Percentiles rank a stretch among this genome's conserved stretches.
Evolutionary conservation across 106 monocot genomes (phyloP).

Genomic region (Narthecium ossifragum): DNA sequence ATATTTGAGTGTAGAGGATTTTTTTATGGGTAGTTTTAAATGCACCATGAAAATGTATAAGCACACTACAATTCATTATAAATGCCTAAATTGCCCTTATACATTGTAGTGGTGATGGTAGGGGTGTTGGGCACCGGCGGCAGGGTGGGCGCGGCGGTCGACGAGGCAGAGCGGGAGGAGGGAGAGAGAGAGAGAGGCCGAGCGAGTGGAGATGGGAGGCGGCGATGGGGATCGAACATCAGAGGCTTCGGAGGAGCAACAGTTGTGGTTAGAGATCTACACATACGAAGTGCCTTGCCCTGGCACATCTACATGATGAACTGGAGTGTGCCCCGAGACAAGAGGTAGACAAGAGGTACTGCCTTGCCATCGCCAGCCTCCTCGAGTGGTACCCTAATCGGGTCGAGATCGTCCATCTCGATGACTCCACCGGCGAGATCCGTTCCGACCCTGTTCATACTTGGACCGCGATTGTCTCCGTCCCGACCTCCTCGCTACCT

Average conservation of each 20-base stretch:
- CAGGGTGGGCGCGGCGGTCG: too few relatives aligned
- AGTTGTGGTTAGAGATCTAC: slow-evolving; percentile 99
- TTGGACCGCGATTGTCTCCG: slow-evolving; percentile 75
- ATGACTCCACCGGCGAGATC: slow-evolving; percentile 95
- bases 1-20: too few relatives aligned
- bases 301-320: slow-evolving; percentile 99
- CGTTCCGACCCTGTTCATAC: slow-evolving; percentile 91
- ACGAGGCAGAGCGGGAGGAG: too few relatives aligned
- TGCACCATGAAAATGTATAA: too few relatives aligned
- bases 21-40: too few relatives aligned
- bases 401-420: slow-evolving; percentile 96
- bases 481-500: slow-evolving; percentile 93
- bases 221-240: slow-evolving; percentile 24
- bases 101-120: too few relatives aligned
- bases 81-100: too few relatives aligned
- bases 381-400: slow-evolving; percentile 79
- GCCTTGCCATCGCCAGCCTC: slow-evolving; percentile 82
- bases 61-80: too few relatives aligned
- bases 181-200: not conserved
- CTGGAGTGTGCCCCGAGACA: slow-evolving; percentile 97
- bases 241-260: slow-evolving; percentile 59
- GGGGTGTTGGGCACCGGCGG: too few relatives aligned
- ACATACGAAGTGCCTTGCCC: slow-evolving; percentile 93
- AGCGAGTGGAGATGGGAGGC: not conserved
- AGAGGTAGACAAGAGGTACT: too few relatives aligned